phyloP scores from a whole-genome alignment of 768 basidiomycete genomes.

The Kwoniella mangroviensis region DNA sequence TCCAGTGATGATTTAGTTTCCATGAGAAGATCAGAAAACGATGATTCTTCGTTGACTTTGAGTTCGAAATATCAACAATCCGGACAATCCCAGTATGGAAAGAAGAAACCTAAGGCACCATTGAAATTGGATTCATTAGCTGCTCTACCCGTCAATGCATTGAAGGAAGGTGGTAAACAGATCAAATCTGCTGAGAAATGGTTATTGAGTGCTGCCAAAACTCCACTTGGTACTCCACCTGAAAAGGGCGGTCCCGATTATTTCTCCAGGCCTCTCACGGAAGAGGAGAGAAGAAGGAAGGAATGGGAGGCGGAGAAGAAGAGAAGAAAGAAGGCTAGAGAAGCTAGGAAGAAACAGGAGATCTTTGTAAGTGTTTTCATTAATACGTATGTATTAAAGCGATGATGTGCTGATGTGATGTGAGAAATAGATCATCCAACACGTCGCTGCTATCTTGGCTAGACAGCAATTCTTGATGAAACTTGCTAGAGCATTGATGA shows the following conservation, averaged over 20 bases:
- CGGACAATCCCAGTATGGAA: constrained; percentile 1
- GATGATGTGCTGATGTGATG: constrained; percentile 1
- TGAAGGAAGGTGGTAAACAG: constrained; percentile 36
- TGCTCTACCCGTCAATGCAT: constrained; percentile 32
- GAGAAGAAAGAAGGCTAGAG: constrained; percentile 60
- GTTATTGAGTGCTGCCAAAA: constrained; percentile 46
- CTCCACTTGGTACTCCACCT: constrained; percentile 46
- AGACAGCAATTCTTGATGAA: constrained; percentile 85
- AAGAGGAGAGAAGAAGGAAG: constrained; percentile 55
- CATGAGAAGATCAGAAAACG: constrained; percentile 15
- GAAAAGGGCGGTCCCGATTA: constrained; percentile 52
- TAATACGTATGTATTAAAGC: too few species aligned
- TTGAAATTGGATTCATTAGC: constrained; percentile 36
- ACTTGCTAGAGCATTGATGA: constrained; percentile 84
- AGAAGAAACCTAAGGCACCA: constrained; percentile 25
- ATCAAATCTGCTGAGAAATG: constrained; percentile 51
- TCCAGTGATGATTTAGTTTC: constrained; percentile 38
- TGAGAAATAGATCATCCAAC: constrained; percentile 70
- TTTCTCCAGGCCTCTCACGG: constrained; percentile 49
- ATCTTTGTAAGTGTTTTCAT: constrained; percentile 66
- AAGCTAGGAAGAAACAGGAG: constrained; percentile 72
- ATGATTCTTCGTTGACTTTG: constrained; percentile 12
- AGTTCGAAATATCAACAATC: constrained; percentile 8
- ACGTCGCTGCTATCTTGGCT: constrained; percentile 77
- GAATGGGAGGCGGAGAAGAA: constrained; percentile 61